Conservation (phyloP, 2,329 filamentous ascomycete species). For the Ophiostoma angusticollis region DNA sequence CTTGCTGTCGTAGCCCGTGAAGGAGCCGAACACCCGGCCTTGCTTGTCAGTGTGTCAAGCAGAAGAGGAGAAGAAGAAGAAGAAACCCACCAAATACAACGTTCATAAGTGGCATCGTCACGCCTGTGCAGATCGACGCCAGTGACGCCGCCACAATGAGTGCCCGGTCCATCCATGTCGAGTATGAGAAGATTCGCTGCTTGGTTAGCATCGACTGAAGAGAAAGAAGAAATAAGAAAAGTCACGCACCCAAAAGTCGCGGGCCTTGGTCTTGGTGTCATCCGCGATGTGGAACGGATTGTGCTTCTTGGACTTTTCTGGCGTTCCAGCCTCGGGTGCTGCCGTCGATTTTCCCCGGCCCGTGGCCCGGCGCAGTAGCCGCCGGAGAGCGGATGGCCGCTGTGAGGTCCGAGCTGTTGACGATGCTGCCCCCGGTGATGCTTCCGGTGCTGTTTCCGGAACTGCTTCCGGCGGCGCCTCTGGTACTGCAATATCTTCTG, state of each 20-base stretch:
- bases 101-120: constrained; percentile 47
- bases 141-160: constrained; percentile 33
- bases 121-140: constrained; percentile 38
- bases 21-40: constrained; percentile 21
- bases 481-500: too few relatives aligned
- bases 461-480: too few relatives aligned
- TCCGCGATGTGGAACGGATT: constrained; percentile 5
- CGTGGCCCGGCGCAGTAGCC: too few relatives aligned
- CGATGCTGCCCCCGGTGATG: too few relatives aligned
- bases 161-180: constrained; percentile 36
- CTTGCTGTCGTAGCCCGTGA: constrained; percentile 19
- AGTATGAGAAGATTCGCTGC: constrained; percentile 36
- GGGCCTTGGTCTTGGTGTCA: constrained; percentile 7
- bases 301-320: not conserved
- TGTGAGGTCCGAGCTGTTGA: too few relatives aligned
- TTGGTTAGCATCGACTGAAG: not conserved
- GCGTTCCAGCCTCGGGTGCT: not conserved
- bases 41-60: not conserved
- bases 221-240: too few relatives aligned
- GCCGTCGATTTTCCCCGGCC: too few relatives aligned
- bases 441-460: too few relatives aligned
- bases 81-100: constrained; percentile 38
- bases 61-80: not conserved
- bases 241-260: constrained; percentile 6
- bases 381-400: too few relatives aligned